Base-by-base conservation (phyloP, 495 filamentous ascomycete genomes). In the Xylaria flabelliformis region DNA sequence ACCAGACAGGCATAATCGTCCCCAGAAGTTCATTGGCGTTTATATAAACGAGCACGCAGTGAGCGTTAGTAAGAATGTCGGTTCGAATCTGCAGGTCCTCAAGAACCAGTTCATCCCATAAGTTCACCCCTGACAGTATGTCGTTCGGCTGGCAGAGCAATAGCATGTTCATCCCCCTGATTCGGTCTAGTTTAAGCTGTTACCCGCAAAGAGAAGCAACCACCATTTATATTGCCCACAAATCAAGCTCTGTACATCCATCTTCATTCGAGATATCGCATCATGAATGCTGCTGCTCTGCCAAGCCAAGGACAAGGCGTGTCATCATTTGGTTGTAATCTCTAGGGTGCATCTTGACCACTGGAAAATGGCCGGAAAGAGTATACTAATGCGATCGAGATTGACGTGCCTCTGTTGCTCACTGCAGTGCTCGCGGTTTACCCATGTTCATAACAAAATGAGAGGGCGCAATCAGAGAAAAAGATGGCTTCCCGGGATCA, bases 31-130 rank as follows among this genome's bases (percentile, higher is more conserved):
- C 69, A 64, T 64, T 55, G 53, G 63, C 63, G 53, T 48, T 34
- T 82, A 88, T 17, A 84, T 86, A 89, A 90, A 90, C 90, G 88
- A 92, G 90, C 89, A 85, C 88, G 89, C 86, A 90, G 87, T 84
- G 82, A 87, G 81, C 78, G 80, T 89, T 86, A 89, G 86, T 85
- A 83, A 34, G 59, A 13, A 24, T 32, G n/a, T 42, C 48, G 44
- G 34, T 71, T 56, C 59, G 7, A 69, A 55, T 51, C 66, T 63
- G 59, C 73, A 56, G 73, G n/a, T 56, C 59, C 41, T 46, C 51
- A 64, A 51, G n/a, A 55, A 34, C 63, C 24, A 41, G 26, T 56
- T 42, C 67, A 56, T 39, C 58, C 53, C 44, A 19, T 36, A 48
- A 41, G 13, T 26, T 26, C n/a, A 51, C n/a, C n/a, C 26, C 50